Base-by-base conservation (phyloP, 306 rosid genomes). In the Trifolium subterraneum region DNA sequence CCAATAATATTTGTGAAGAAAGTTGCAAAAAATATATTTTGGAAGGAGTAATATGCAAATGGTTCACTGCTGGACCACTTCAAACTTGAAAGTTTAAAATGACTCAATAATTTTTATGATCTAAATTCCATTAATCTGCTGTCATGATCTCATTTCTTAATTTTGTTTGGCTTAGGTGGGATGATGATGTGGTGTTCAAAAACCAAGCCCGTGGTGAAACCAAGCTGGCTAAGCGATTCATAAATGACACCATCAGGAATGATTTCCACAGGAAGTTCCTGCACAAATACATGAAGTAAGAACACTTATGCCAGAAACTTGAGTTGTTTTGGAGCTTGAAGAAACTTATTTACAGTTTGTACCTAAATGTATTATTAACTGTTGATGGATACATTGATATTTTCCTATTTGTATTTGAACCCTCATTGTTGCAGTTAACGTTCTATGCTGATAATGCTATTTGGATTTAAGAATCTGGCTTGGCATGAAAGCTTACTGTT, bases 181-280 rank as follows among this genome's bases (percentile, higher is more conserved):
- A 92, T 74, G 98, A 92, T 77, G 98, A 88, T 27, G 96, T 90
- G 80, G 98, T 92, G 76, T 92, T 92, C 70, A 92, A 92, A 85
- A 92, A 92, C 72, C 98, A 92, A 80, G 87, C 98, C 54, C 96
- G 97, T 3, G 98, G 96, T 18, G 99, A 94, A 81, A 85, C 90
- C 70, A 95, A 95, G 87, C 50, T 78, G 7, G 87, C 97, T 3
- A 92, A 95, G 86, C 96, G 97, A 78, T 94, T 92, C 82, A 90
- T 91, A 70, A 94, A 94, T 7, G 99, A 92, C 75, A 94, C 99
- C 12, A 93, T 92, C 72, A 86, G 98, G 85, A 92, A 85, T 48
- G 99, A 95, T 83, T 95, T 95, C 66, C 99, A 95, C 70, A 72
- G 98, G 78, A 94, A 94, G 35, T 95, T 95, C 84, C 85, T 92